Percentiles rank a stretch among this genome's conserved stretches.
Evolutionary conservation across 2,329 filamentous ascomycete species (phyloP).

Genomic region (Arthroderma sp.): DNA sequence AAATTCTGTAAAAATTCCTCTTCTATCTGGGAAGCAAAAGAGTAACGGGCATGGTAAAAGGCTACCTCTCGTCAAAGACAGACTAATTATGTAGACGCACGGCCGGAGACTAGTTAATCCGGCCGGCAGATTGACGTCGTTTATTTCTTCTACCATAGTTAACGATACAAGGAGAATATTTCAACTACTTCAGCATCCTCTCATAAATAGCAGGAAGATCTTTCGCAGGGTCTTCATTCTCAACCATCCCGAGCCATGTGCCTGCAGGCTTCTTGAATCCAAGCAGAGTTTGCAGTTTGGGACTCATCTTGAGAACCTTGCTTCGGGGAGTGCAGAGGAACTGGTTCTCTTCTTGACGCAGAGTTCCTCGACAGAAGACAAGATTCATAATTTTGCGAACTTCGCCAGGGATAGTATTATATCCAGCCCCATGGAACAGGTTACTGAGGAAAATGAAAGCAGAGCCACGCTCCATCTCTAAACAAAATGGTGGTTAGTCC

Average conservation of each 20-base stretch:
- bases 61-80: too few relatives aligned
- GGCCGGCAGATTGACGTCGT: too few relatives aligned
- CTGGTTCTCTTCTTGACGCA: conserved; percentile 2
- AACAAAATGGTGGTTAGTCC: not conserved
- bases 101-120: too few relatives aligned
- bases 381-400: conserved; percentile 2
- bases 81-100: too few relatives aligned
- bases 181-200: not conserved
- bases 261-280: conserved; percentile 3
- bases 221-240: conserved; percentile 3
- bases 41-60: too few relatives aligned
- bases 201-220: conserved; percentile 1
- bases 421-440: conserved; percentile 1
- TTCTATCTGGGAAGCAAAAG: too few relatives aligned
- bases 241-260: conserved; percentile 2
- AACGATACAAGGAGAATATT: not conserved
- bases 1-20: too few relatives aligned
- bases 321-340: conserved; percentile 2
- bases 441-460: conserved; percentile 3
- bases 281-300: conserved; percentile 1
- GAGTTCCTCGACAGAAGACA: conserved; percentile 1
- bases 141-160: too few relatives aligned
- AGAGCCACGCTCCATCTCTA: conserved; percentile 2
- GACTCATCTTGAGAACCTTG: conserved; percentile 3
- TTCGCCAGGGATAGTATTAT: conserved; percentile 1